Conservation (phyloP, 768 basidiomycete genomes). For the Macrolepiota albuminosa region DNA sequence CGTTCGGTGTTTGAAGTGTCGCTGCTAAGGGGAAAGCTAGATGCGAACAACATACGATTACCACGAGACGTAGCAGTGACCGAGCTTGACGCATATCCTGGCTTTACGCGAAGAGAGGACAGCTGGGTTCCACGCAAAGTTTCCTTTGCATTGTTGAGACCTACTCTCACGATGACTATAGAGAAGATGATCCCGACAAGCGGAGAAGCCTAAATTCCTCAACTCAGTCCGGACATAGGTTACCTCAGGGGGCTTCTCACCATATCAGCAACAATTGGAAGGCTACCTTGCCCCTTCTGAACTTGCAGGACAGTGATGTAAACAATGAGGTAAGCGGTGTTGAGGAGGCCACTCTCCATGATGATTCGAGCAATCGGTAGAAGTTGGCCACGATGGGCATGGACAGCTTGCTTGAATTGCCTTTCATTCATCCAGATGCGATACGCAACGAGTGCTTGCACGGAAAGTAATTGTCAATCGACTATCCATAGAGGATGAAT, state of each 20-base stretch:
- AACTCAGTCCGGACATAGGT: not conserved
- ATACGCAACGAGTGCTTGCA: not conserved
- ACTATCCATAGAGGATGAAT: not conserved
- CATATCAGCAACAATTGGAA: slow-evolving; percentile 1
- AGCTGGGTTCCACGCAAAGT: not conserved
- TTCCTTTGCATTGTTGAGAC: not conserved
- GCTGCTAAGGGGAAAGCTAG: not conserved
- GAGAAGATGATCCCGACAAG: not conserved
- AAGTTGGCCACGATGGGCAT: not conserved
- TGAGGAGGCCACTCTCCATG: slow-evolving; percentile 5
- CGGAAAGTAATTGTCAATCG: not conserved
- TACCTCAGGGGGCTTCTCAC: not conserved
- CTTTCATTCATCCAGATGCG: not conserved
- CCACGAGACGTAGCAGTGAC: not conserved
- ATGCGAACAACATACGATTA: not conserved
- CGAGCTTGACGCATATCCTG: not conserved
- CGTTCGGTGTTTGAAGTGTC: not conserved
- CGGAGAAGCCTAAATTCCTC: not conserved
- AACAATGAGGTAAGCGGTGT: slow-evolving; percentile 9
- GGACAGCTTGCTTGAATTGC: not conserved
- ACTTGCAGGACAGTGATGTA: slow-evolving; percentile 13
- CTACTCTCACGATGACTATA: not conserved
- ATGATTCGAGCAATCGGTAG: slow-evolving; percentile 4
- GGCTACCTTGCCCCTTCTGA: slow-evolving; percentile 6
- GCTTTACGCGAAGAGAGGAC: not conserved